Percentiles rank a stretch among this genome's conserved stretches.
phyloP scores from a whole-genome alignment of 345 rosid species.

The Eucalyptus polyanthemos region DNA sequence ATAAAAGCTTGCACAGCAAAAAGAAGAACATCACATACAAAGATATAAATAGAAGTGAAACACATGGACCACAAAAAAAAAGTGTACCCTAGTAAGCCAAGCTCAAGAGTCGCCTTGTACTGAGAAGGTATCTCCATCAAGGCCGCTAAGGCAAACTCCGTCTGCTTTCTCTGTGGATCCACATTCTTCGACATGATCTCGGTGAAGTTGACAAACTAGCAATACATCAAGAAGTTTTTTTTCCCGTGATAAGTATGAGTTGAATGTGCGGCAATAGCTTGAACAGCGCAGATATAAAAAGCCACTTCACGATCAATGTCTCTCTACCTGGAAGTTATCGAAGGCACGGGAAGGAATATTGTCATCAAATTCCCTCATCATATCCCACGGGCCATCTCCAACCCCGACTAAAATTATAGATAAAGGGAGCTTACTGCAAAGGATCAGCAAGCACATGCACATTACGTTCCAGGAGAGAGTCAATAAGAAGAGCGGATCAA shows the following conservation, averaged over 20 bases:
- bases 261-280: not conserved
- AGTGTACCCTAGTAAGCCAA: conserved; percentile 28
- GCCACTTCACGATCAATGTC: not conserved
- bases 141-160: conserved; percentile 34
- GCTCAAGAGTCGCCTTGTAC: conserved; percentile 31
- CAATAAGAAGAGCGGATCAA: not conserved
- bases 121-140: conserved; percentile 49
- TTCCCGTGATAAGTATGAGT: not conserved
- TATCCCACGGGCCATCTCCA: conserved; percentile 45
- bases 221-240: not conserved
- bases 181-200: conserved; percentile 31
- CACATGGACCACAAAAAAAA: not conserved
- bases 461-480: not conserved
- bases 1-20: not conserved
- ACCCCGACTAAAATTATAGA: conserved; percentile 40
- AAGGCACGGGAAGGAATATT: conserved; percentile 38
- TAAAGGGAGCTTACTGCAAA: conserved; percentile 25
- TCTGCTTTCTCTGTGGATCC: conserved; percentile 14
- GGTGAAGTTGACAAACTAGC: conserved; percentile 40
- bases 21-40: not conserved
- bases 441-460: not conserved
- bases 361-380: conserved; percentile 47
- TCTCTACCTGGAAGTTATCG: conserved; percentile 35
- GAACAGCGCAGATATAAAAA: not conserved
- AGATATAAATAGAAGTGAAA: not conserved